Conservation (phyloP, 306 rosid genomes). For the Cucumis melo region DNA sequence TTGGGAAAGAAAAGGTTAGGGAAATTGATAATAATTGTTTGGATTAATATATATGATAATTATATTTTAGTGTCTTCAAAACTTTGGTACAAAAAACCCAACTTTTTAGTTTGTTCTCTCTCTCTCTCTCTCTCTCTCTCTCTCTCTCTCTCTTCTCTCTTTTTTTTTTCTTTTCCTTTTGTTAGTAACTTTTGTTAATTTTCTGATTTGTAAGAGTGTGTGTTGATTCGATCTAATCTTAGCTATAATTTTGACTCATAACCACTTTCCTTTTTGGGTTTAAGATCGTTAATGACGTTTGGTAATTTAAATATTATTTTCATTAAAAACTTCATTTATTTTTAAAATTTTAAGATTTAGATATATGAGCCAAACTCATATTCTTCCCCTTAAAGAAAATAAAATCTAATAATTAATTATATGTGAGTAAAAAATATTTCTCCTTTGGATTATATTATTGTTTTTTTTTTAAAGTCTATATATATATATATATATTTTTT, state of each 20-base stretch:
- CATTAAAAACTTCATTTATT: not conserved
- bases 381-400: not conserved
- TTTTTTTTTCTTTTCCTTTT: not conserved
- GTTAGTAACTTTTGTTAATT: not conserved
- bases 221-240: not conserved
- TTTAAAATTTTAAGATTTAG: too few species aligned
- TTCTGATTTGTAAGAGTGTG: not conserved
- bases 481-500: too few species aligned
- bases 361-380: not conserved
- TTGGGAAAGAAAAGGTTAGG: slow-evolving; percentile 30
- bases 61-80: slow-evolving; percentile 3
- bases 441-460: too few species aligned
- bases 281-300: not conserved
- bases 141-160: not conserved
- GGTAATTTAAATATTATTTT: not conserved
- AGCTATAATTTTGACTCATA: not conserved
- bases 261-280: not conserved
- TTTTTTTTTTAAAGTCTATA: too few species aligned
- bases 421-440: not conserved
- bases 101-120: not conserved
- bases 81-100: not conserved
- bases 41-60: slow-evolving; percentile 2
- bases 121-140: not conserved
- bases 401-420: not conserved
- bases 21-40: slow-evolving; percentile 11